These are phyloP conservation scores for Rhizopogon salebrosus DNA, from an alignment of 768 basidiomycete species.

Conservation along the genomic window DNA sequence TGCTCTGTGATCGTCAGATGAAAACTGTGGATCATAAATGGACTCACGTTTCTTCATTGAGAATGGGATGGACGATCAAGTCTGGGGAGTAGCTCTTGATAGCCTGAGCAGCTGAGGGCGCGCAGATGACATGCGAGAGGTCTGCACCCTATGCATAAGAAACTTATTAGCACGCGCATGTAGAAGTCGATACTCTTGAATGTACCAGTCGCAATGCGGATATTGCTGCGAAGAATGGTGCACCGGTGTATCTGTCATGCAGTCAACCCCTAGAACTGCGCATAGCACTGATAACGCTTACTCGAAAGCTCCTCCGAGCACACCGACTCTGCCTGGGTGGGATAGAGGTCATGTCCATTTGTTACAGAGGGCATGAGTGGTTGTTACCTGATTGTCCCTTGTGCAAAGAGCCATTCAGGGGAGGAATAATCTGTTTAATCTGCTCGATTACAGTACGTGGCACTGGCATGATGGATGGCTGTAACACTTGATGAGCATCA, in stretches of 20 bases:
- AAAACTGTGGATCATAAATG: background rate
- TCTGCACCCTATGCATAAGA: conserved; percentile 67
- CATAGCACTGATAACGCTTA: conserved; percentile 33
- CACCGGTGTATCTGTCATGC: conserved; percentile 82
- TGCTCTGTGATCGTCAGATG: conserved; percentile 31
- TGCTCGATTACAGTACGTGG: conserved; percentile 60
- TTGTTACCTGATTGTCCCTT: conserved; percentile 88
- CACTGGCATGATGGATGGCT: conserved; percentile 45
- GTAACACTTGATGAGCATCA: background rate
- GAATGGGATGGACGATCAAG: conserved; percentile 93
- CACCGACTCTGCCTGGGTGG: conserved; percentile 74
- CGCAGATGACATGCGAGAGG: conserved; percentile 95
- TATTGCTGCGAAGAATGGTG: conserved; percentile 93
- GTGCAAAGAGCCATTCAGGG: conserved; percentile 81
- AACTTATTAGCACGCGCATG: background rate
- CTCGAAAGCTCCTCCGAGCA: conserved; percentile 93
- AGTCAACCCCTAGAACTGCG: background rate
- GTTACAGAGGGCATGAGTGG: background rate
- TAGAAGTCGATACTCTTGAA: background rate
- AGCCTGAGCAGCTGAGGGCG: conserved; percentile 83
- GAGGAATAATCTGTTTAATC: conserved; percentile 82
- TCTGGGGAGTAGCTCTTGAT: conserved; percentile 98
- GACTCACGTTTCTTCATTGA: conserved; percentile 62
- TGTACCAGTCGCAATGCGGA: conserved; percentile 78
- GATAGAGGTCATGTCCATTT: background rate